These are phyloP conservation scores for Daphne laureola DNA, from an alignment of 441 rosid genomes.

Conservation along the genomic window DNA sequence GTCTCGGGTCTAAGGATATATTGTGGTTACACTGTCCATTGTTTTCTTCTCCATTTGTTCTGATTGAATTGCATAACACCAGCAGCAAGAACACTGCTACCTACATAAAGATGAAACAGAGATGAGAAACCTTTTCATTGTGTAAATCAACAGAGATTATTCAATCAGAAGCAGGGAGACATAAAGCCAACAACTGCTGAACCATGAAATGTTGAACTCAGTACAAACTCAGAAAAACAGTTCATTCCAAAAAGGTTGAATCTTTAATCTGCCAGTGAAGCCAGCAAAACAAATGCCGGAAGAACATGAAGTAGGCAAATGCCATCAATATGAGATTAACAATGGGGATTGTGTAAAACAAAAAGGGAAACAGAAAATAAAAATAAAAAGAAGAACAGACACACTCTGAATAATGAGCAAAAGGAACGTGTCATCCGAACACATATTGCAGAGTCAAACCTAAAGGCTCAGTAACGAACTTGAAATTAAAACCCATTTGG, in stretches of 20 bases:
- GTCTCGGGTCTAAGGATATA: slow-evolving; percentile 57
- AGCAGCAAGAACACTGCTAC: slow-evolving; percentile 90
- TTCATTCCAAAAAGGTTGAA: slow-evolving; percentile 5
- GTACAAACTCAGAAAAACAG: slow-evolving; percentile 1
- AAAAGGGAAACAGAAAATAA: too few relatives aligned
- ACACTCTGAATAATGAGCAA: too few relatives aligned
- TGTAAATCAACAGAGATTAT: neutral
- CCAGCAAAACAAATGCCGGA: slow-evolving; percentile 5
- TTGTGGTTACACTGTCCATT: slow-evolving; percentile 39
- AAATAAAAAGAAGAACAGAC: neutral
- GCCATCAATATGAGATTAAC: slow-evolving; percentile 18
- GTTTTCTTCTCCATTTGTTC: slow-evolving; percentile 32
- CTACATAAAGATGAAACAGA: slow-evolving; percentile 25
- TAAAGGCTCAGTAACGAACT: too few relatives aligned
- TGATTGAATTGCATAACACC: slow-evolving; percentile 53
- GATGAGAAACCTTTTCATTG: neutral
- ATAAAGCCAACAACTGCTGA: slow-evolving; percentile 1
- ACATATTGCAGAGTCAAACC: too few relatives aligned
- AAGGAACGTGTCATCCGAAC: too few relatives aligned
- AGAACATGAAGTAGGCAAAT: slow-evolving; percentile 12
- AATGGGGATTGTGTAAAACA: slow-evolving; percentile 7
- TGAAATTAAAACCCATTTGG: too few relatives aligned
- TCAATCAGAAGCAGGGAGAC: neutral
- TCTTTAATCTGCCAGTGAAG: neutral
- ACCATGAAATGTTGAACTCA: neutral